These are phyloP conservation scores for Fistulifera solaris DNA, from an alignment of 108 stramenopile genomes.

Conservation along the genomic window DNA sequence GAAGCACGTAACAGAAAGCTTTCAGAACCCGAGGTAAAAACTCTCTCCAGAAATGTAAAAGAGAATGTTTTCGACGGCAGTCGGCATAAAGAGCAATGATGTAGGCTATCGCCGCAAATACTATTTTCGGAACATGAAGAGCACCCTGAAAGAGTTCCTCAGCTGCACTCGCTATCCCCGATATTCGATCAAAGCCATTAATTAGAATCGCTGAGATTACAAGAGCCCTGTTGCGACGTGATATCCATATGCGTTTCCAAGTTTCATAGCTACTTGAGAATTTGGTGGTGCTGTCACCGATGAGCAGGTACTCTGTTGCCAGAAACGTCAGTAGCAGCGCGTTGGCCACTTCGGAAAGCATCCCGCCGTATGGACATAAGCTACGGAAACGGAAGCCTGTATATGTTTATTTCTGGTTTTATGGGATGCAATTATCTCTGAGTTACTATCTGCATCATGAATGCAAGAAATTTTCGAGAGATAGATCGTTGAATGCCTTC, in stretches of 20 bases:
- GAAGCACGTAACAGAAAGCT: slow-evolving; percentile 47
- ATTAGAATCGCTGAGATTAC: slow-evolving; percentile 20
- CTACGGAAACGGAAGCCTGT: too few relatives aligned
- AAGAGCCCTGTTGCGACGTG: slow-evolving; percentile 6
- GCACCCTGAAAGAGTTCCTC: slow-evolving; percentile 17
- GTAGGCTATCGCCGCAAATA: slow-evolving; percentile 52
- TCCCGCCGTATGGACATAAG: too few relatives aligned
- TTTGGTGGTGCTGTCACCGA: not conserved
- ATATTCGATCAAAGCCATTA: slow-evolving; percentile 50
- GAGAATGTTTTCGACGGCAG: slow-evolving; percentile 20
- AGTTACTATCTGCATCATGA: too few relatives aligned
- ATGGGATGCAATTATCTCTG: too few relatives aligned
- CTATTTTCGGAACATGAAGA: slow-evolving; percentile 45
- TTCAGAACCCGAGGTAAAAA: slow-evolving; percentile 32
- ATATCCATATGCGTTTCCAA: not conserved
- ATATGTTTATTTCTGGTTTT: too few relatives aligned
- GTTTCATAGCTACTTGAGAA: not conserved
- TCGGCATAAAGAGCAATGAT: slow-evolving; percentile 51
- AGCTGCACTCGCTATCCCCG: slow-evolving; percentile 19
- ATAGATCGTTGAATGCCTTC: too few relatives aligned
- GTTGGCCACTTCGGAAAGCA: slow-evolving; percentile 68
- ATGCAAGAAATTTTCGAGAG: too few relatives aligned
- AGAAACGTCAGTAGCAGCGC: slow-evolving; percentile 71
- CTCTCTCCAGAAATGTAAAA: slow-evolving; percentile 1
- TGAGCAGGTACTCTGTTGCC: slow-evolving; percentile 54